Base-by-base conservation (phyloP, 2,329 filamentous ascomycete genomes). In the Elsinoe ampelina region DNA sequence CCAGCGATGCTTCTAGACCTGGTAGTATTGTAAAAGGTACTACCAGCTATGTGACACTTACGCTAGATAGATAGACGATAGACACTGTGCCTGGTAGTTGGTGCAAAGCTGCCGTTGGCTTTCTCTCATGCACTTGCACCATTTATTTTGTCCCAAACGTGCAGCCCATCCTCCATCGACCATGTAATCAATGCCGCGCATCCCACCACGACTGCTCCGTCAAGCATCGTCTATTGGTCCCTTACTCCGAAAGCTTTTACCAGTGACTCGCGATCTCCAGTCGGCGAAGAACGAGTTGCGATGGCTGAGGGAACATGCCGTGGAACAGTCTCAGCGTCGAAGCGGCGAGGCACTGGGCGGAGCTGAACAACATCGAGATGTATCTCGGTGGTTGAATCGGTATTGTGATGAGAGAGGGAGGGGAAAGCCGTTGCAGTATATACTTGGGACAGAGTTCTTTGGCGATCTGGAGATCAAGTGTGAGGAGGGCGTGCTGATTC, bases 381-480 rank as follows among this genome's bases (percentile, higher is more conserved):
- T 45, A 45, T 41, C 39, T 38, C 5, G 54, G 2, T 32, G 15
- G 11, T 42, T 59, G 17, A 63, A 61, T 48, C 61, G 57, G 2
- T 69, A 74, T 65, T 78, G 72, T 55, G 54, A 54, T 17, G 63
- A 68, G 45, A 73, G 82, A 58, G 72, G 77, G 2, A 69, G 63
- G n/a, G 89, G 89, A 1, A 80, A 84, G 58, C 93, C 93, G 1
- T 72, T 98, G 34, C 93, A 97, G 69, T 97, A 97, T 67, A 78
- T 97, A 19, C 74, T 98, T 1, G 90, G 90, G 2, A 84, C 84
- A 4, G 90, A 96, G 68, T 93, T 86, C 1, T 97, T 98, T 71
- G 92, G 91, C 0, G 74, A 82, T 3, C 72, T 97, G 13, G 86
- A 95, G 41, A 86, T 98, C 45, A 72, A 78, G 56, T 96, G 91